A percentile compares a stretch with the other conserved stretches of the same genome.
Evolutionary conservation across 2,329 filamentous ascomycete species (phyloP).

Genomic region (Chalara sp.): DNA sequence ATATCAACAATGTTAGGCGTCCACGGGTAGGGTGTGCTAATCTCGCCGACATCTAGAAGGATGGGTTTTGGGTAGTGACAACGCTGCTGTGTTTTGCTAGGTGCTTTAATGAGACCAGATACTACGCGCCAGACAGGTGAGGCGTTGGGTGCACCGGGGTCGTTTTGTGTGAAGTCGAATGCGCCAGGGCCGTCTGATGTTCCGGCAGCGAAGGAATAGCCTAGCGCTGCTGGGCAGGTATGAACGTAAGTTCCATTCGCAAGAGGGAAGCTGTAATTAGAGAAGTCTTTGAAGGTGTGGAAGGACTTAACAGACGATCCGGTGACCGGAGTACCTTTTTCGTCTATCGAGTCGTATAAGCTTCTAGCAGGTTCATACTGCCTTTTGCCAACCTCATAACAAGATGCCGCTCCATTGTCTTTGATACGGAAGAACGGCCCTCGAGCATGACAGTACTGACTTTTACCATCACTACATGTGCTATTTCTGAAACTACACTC

Average conservation of each 20-base stretch:
- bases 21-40: slow-evolving; percentile 76
- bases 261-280: slow-evolving; percentile 65
- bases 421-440: slow-evolving; percentile 62
- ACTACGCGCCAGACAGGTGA: slow-evolving; percentile 69
- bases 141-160: slow-evolving; percentile 62
- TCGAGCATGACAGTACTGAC: slow-evolving; percentile 65
- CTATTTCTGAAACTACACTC: slow-evolving; percentile 74
- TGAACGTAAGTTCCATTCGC: slow-evolving; percentile 63
- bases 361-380: slow-evolving; percentile 56
- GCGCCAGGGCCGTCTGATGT: slow-evolving; percentile 87
- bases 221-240: slow-evolving; percentile 82
- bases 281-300: slow-evolving; percentile 81
- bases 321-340: slow-evolving; percentile 37
- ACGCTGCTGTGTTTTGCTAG: slow-evolving; percentile 59
- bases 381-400: slow-evolving; percentile 69
- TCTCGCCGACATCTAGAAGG: slow-evolving; percentile 79
- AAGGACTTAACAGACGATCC: slow-evolving; percentile 70
- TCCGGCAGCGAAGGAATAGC: slow-evolving; percentile 88
- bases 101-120: slow-evolving; percentile 63
- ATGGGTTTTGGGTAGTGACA: slow-evolving; percentile 83
- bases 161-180: slow-evolving; percentile 90
- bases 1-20: slow-evolving; percentile 87
- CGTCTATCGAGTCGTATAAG: slow-evolving; percentile 51
- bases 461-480: slow-evolving; percentile 67
- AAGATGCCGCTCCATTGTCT: slow-evolving; percentile 67